phyloP scores from a whole-genome alignment of 2,329 filamentous ascomycete species.

The Karstenula rhodostoma region DNA sequence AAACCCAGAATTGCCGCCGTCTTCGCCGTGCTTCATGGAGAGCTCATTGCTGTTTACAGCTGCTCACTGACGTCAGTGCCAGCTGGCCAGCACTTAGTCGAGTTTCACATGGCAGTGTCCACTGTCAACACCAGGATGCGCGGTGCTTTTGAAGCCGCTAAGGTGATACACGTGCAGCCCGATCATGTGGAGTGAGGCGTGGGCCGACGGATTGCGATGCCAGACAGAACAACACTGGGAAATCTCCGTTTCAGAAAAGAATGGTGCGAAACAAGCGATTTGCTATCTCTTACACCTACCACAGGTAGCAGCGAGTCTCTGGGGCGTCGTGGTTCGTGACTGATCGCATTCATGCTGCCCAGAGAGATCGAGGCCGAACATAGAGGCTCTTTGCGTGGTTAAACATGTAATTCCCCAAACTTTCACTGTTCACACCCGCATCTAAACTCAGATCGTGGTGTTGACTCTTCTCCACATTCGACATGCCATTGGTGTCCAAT shows the following conservation, averaged over 20 bases:
- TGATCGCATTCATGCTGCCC: background rate
- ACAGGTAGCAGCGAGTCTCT: too few relatives aligned
- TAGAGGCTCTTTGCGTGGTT: background rate
- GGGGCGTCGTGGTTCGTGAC: background rate
- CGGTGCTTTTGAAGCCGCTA: constrained; percentile 4
- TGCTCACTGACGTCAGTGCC: constrained; percentile 14
- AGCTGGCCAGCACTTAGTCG: background rate
- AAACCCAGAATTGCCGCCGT: background rate
- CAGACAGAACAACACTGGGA: background rate
- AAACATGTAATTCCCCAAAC: background rate
- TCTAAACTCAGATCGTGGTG: constrained; percentile 2
- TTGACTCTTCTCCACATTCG: constrained; percentile 6
- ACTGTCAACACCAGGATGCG: constrained; percentile 7
- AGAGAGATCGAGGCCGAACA: background rate
- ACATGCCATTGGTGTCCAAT: background rate
- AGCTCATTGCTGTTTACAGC: constrained; percentile 1
- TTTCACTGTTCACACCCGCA: background rate
- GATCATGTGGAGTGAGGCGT: constrained; percentile 11
- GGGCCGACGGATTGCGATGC: background rate
- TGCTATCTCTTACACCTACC: background rate
- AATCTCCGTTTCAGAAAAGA: background rate
- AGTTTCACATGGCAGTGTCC: constrained; percentile 7
- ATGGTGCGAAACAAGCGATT: background rate
- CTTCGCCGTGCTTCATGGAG: background rate
- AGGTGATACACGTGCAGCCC: background rate